These are phyloP conservation scores for Ramaria sp. DNA, from an alignment of 768 basidiomycete species.

Conservation along the genomic window DNA sequence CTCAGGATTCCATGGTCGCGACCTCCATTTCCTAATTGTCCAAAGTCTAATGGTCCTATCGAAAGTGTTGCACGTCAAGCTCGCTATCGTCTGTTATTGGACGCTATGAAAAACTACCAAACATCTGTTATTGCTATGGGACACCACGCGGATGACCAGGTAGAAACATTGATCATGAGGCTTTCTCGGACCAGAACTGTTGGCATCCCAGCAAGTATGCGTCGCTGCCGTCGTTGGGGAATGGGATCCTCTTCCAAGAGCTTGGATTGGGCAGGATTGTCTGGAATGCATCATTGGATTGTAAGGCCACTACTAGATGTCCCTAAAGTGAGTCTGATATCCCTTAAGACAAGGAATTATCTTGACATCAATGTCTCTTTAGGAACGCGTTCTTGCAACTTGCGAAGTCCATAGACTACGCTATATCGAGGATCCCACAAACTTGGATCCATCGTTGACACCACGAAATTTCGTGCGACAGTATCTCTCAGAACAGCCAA, in stretches of 20 bases:
- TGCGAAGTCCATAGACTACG: conserved; percentile 50
- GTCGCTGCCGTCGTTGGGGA: conserved; percentile 57
- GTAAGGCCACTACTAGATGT: conserved; percentile 60
- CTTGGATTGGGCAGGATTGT: conserved; percentile 33
- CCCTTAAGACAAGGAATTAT: background rate
- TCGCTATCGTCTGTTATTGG: conserved; percentile 42
- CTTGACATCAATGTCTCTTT: background rate
- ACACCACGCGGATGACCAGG: conserved; percentile 77
- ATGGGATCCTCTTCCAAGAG: conserved; percentile 42
- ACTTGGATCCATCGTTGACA: conserved; percentile 64
- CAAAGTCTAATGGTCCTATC: conserved; percentile 28
- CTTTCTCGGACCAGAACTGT: background rate
- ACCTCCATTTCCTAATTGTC: conserved; percentile 37
- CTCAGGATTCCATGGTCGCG: conserved; percentile 47
- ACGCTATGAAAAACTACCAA: conserved; percentile 29
- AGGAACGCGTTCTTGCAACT: conserved; percentile 77
- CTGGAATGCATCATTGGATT: conserved; percentile 60
- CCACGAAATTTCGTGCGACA: conserved; percentile 65
- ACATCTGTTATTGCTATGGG: conserved; percentile 46
- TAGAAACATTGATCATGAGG: conserved; percentile 67
- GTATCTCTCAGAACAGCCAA: conserved; percentile 16
- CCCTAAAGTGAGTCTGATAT: conserved; percentile 41
- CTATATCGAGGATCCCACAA: conserved; percentile 60
- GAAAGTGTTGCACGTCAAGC: conserved; percentile 50
- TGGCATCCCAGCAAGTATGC: conserved; percentile 59